phyloP scores from a whole-genome alignment of 176 grass and related monocot genomes.

The Lolium multiflorum region DNA sequence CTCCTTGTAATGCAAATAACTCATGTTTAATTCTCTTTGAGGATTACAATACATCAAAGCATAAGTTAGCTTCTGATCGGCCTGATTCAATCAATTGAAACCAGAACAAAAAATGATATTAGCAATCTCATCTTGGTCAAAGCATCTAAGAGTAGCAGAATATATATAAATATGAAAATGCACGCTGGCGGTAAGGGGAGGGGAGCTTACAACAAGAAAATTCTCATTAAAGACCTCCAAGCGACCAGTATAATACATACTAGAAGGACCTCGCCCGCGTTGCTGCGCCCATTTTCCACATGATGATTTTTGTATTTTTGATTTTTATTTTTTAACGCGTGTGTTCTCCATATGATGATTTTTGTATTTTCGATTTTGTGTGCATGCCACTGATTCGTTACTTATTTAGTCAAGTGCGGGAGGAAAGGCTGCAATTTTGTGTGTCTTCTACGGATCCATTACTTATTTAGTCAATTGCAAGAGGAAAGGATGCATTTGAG shows the following conservation, averaged over 20 bases:
- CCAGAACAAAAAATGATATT: conserved; percentile 44
- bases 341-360: too few relatives aligned
- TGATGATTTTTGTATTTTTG: too few relatives aligned
- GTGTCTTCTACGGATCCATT: too few relatives aligned
- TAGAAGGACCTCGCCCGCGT: too few relatives aligned
- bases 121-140: conserved; percentile 17
- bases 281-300: too few relatives aligned
- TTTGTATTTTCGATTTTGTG: too few relatives aligned
- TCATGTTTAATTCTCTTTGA: conserved; percentile 73
- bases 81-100: conserved; percentile 60
- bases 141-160: neutral
- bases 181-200: neutral
- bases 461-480: too few relatives aligned
- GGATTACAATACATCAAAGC: conserved; percentile 77
- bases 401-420: too few relatives aligned
- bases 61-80: conserved; percentile 95
- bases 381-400: too few relatives aligned
- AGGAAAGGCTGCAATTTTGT: too few relatives aligned
- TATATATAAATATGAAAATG: neutral
- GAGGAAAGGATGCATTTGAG: too few relatives aligned
- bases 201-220: conserved; percentile 79
- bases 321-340: too few relatives aligned
- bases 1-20: conserved; percentile 46
- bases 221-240: conserved; percentile 96
- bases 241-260: conserved; percentile 80